Percentiles rank a stretch among this genome's conserved stretches.
These are phyloP conservation scores for Penicillium lividum DNA, from an alignment of 495 filamentous ascomycete species.

Conservation along the genomic window DNA sequence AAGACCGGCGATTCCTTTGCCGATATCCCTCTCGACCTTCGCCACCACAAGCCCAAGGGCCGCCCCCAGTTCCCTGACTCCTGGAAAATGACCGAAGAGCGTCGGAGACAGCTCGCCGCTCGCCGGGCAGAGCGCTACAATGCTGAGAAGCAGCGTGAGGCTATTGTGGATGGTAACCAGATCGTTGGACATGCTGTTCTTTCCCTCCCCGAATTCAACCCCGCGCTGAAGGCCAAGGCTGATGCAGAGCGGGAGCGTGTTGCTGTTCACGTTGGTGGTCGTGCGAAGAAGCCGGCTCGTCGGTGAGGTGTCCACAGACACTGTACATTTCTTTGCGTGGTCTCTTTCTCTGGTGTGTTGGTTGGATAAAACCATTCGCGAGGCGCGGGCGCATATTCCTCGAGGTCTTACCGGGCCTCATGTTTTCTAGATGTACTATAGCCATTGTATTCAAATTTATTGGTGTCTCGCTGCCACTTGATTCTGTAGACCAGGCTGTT, in stretches of 20 bases:
- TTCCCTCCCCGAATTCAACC: slow-evolving; percentile 38
- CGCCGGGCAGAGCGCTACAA: slow-evolving; percentile 48
- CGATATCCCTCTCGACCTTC: slow-evolving; percentile 86
- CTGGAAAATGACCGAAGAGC: slow-evolving; percentile 76
- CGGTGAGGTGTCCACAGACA: slow-evolving; percentile 22
- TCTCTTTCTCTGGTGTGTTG: slow-evolving; percentile 29
- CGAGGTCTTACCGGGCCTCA: slow-evolving; percentile 32
- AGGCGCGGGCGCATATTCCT: slow-evolving; percentile 41
- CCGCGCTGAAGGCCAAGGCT: slow-evolving; percentile 33
- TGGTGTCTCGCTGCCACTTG: slow-evolving; percentile 27
- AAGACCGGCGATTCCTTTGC: slow-evolving; percentile 83
- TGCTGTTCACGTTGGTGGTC: slow-evolving; percentile 36
- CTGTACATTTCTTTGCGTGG: slow-evolving; percentile 30
- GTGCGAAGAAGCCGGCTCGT: slow-evolving; percentile 31
- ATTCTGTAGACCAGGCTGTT: neutral
- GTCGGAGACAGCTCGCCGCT: slow-evolving; percentile 62
- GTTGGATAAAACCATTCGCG: slow-evolving; percentile 34
- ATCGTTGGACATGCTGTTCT: slow-evolving; percentile 36
- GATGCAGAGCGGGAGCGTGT: slow-evolving; percentile 43
- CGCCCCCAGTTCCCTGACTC: slow-evolving; percentile 72
- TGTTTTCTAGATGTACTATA: slow-evolving; percentile 45
- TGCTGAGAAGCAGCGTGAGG: slow-evolving; percentile 26
- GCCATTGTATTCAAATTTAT: slow-evolving; percentile 32
- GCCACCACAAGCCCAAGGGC: slow-evolving; percentile 75
- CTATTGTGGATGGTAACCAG: slow-evolving; percentile 41